Conservation (phyloP, 2,329 filamentous ascomycete genomes). For the Colletotrichum limetticola region DNA sequence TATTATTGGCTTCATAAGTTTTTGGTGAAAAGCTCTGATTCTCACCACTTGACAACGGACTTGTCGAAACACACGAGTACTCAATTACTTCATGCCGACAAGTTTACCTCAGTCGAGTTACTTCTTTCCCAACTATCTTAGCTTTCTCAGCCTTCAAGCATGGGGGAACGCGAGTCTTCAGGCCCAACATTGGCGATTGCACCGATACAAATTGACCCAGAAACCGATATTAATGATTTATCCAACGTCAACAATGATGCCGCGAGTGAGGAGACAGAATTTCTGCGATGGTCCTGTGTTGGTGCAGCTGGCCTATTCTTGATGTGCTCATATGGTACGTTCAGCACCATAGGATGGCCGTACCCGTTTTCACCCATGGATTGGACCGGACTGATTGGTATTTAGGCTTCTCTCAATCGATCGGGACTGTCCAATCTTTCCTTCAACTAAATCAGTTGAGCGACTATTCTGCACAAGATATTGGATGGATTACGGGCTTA, state of each 20-base stretch:
- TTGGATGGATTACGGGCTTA: slow-evolving; percentile 60
- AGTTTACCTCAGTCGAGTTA: too few relatives aligned
- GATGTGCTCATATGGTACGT: slow-evolving; percentile 6
- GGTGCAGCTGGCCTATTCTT: neutral
- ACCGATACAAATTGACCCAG: neutral
- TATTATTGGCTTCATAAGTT: too few relatives aligned
- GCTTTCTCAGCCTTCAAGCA: neutral
- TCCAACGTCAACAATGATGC: neutral
- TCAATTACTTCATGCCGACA: too few relatives aligned
- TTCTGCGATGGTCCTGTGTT: slow-evolving; percentile 1
- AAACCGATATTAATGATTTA: neutral
- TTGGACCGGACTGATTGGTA: too few relatives aligned
- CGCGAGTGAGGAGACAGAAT: neutral
- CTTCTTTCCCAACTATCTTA: too few relatives aligned
- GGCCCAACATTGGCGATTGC: neutral
- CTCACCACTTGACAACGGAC: too few relatives aligned
- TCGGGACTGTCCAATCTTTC: slow-evolving; percentile 41
- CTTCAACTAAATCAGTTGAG: slow-evolving; percentile 54
- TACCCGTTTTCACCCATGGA: too few relatives aligned
- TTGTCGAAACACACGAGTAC: too few relatives aligned
- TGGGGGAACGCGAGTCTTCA: neutral
- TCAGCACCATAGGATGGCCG: too few relatives aligned
- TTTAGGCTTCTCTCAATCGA: too few relatives aligned
- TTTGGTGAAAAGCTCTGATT: too few relatives aligned
- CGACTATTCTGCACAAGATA: slow-evolving; percentile 50